Evolutionary conservation across 164 flowering plant species (phyloP).

Genomic region (Tetracentron sinense): DNA sequence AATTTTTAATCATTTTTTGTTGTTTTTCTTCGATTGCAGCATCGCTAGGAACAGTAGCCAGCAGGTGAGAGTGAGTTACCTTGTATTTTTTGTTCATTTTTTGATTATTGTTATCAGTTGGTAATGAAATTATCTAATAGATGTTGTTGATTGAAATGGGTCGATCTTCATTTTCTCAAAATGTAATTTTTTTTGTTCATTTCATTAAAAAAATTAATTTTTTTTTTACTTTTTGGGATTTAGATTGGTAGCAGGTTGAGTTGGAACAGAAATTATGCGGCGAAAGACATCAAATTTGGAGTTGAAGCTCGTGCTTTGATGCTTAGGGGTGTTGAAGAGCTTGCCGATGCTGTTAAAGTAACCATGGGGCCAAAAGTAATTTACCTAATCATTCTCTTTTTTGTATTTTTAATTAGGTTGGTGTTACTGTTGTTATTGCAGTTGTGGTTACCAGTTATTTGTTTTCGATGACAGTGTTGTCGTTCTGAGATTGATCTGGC

Average conservation of each 20-base stretch:
- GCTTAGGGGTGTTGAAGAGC: slow-evolving; percentile 95
- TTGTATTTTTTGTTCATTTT: not conserved
- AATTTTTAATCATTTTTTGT: too few relatives aligned
- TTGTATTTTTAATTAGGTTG: not conserved
- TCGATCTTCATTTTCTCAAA: not conserved
- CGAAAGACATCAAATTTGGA: slow-evolving; percentile 87
- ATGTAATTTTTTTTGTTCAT: not conserved
- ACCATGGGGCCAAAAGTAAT: slow-evolving; percentile 98
- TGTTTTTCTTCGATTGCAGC: slow-evolving; percentile 15
- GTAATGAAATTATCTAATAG: not conserved
- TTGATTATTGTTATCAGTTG: not conserved
- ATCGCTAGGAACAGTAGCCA: slow-evolving; percentile 19
- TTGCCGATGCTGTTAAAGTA: slow-evolving; percentile 92
- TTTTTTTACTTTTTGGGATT: slow-evolving; percentile 9
- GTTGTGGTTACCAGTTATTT: not conserved
- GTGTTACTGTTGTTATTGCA: not conserved
- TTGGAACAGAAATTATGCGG: slow-evolving; percentile 91
- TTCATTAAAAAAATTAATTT: not conserved
- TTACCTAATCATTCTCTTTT: not conserved
- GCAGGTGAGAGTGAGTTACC: slow-evolving; percentile 15
- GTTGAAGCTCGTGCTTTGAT: slow-evolving; percentile 86
- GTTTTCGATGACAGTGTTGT: not conserved
- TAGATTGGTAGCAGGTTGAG: slow-evolving; percentile 65
- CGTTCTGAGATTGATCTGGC: not conserved
- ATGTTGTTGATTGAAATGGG: slow-evolving; percentile 8